Conservation (phyloP, 495 filamentous ascomycete genomes). For the Aeminium ludgeri region DNA sequence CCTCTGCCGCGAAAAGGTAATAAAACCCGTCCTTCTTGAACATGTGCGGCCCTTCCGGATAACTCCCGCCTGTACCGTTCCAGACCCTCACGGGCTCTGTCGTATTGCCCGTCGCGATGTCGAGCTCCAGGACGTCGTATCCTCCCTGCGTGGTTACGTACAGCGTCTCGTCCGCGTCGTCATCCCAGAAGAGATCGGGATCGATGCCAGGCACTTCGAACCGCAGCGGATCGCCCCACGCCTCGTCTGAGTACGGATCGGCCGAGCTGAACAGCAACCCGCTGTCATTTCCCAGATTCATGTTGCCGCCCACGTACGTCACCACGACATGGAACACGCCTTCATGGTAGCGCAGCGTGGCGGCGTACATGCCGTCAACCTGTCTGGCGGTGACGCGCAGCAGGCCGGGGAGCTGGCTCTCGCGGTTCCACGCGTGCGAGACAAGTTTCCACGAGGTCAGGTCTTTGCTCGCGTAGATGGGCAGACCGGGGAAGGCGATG, state of each 20-base stretch:
- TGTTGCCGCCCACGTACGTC: background rate
- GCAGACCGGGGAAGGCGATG: constrained; percentile 37
- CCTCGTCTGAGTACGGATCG: constrained; percentile 7
- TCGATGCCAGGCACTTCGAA: constrained; percentile 24
- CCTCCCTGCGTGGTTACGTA: constrained; percentile 23
- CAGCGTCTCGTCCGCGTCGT: constrained; percentile 29
- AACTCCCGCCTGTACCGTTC: constrained; percentile 35
- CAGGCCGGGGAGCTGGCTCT: constrained; percentile 13
- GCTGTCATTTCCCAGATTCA: constrained; percentile 4
- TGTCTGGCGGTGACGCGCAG: constrained; percentile 8
- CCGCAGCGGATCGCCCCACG: constrained; percentile 27
- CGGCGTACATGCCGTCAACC: constrained; percentile 18
- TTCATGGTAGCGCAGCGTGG: constrained; percentile 15
- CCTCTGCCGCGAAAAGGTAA: constrained; percentile 52
- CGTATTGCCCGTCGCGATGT: constrained; percentile 26
- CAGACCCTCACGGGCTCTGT: constrained; percentile 31
- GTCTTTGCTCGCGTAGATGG: constrained; percentile 36
- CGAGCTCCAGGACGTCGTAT: no score
- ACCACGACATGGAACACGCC: constrained; percentile 20
- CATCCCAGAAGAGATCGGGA: constrained; percentile 32
- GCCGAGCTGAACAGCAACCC: constrained; percentile 3
- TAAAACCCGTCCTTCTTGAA: constrained; percentile 47
- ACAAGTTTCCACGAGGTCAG: constrained; percentile 36
- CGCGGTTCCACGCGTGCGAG: constrained; percentile 20
- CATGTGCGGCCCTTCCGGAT: constrained; percentile 48